phyloP scores from a whole-genome alignment of 768 basidiomycete genomes.

The Termitomyces sp. region DNA sequence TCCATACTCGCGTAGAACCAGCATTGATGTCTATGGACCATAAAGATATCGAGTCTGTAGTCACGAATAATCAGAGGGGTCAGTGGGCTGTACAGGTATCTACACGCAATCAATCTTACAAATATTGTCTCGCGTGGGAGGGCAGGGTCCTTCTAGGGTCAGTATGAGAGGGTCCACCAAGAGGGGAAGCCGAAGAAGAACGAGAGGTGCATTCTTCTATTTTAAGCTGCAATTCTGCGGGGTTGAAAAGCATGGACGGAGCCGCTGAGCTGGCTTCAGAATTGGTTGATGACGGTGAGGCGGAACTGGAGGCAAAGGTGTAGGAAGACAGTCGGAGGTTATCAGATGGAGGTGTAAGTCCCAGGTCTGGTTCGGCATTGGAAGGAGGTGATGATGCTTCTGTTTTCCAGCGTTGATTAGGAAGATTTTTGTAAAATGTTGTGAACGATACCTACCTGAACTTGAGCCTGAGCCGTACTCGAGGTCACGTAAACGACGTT shows the following conservation, averaged over 20 bases:
- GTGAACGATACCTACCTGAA: background rate
- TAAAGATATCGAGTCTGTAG: conserved; percentile 46
- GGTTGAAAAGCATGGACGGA: conserved; percentile 1
- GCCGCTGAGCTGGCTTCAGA: conserved; percentile 1
- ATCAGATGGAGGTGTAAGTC: background rate
- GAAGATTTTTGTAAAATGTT: background rate
- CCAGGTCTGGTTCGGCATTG: conserved; percentile 3
- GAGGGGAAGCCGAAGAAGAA: conserved; percentile 15
- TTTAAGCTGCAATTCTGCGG: background rate
- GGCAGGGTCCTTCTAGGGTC: conserved; percentile 23
- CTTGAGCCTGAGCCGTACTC: conserved; percentile 29
- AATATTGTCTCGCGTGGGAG: conserved; percentile 27
- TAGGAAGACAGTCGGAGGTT: background rate
- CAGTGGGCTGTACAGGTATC: background rate
- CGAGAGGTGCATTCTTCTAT: background rate
- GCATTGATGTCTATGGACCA: conserved; percentile 52
- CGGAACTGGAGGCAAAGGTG: conserved; percentile 6
- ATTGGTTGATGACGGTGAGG: conserved; percentile 6
- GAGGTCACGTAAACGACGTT: conserved; percentile 47
- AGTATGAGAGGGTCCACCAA: conserved; percentile 10
- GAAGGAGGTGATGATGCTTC: conserved; percentile 5
- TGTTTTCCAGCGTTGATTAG: background rate
- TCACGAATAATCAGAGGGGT: background rate
- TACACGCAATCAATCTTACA: conserved; percentile 23
- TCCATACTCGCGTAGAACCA: conserved; percentile 47